Base-by-base conservation (phyloP, 192 early-diverging fungal species). In the Rhizoclosmatium globosum region DNA sequence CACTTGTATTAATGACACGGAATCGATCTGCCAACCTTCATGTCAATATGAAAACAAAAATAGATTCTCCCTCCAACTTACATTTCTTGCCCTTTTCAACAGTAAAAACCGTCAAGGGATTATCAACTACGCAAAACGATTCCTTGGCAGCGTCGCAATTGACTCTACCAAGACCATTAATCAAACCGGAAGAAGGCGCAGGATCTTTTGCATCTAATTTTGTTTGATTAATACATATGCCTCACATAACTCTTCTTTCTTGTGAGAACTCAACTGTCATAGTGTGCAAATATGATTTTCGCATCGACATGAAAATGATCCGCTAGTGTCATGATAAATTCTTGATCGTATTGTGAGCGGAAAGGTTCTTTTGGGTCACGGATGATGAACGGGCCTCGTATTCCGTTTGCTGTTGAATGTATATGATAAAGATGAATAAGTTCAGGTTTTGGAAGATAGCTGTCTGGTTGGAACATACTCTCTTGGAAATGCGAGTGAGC, bases 161-260 rank as follows among this genome's bases (percentile, higher is more conserved):
- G 19, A 17, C 59, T 44, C 21, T 13, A 3, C 72, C 72, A 6
- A 62, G 13, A 3, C 58, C 71, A 46, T 88, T 88, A 41, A 95
- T 90, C 45, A 94, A 81, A 31, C 86, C 93, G 42, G 88, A 87
- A 69, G 92, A 88, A 47, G 92, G 89, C 13, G 90, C 89, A 19
- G 92, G 91, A 68, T 92, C 91, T 23, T 77, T 72, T 3, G 79
- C 84, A 45, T 41, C 70, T 31, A 39, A 38, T 15, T 57, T 0
- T 15, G 13, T 72, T 4, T 13, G 21, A 15, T n/a, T 31, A 21
- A 57, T 57, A 57, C 15, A 17, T 57, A 57, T 57, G 0, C 15
- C 0, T 57, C 13, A 57, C 13, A 17, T 57, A 17, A 57, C 13
- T 31, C 31, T 31, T 31, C 31, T 31, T 31, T 31, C 31, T 31